These are phyloP conservation scores for Trichoderma afroharzianum DNA, from an alignment of 2,329 filamentous ascomycete species.

Conservation along the genomic window DNA sequence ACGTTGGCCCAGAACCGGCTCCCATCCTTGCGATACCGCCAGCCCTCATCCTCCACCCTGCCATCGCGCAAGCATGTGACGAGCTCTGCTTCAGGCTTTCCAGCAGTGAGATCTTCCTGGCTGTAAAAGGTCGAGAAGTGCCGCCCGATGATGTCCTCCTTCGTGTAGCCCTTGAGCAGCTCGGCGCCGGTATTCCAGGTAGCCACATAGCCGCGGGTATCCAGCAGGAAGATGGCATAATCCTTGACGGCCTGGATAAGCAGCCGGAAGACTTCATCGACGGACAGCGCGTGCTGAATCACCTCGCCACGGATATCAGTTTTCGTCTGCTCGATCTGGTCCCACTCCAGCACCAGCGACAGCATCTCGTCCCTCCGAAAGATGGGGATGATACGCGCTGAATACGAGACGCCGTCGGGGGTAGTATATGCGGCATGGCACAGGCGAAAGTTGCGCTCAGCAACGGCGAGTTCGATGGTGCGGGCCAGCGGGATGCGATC, in stretches of 20 bases:
- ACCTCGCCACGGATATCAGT: conserved; percentile 20
- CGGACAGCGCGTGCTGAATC: conserved; percentile 33
- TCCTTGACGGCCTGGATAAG: conserved; percentile 59
- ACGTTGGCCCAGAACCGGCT: conserved; percentile 59
- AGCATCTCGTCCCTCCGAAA: conserved; percentile 29
- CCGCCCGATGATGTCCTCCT: conserved; percentile 52
- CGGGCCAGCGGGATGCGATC: conserved; percentile 26
- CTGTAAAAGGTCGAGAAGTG: conserved; percentile 58
- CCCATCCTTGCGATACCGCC: conserved; percentile 57
- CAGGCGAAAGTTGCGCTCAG: conserved; percentile 25
- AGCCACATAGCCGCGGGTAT: conserved; percentile 50
- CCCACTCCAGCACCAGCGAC: conserved; percentile 33
- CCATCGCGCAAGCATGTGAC: conserved; percentile 51
- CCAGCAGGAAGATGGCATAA: conserved; percentile 61
- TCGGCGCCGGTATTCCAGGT: conserved; percentile 58
- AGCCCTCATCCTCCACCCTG: conserved; percentile 56
- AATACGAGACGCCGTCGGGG: conserved; percentile 24
- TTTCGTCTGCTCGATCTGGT: conserved; percentile 21
- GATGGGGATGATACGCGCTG: conserved; percentile 31
- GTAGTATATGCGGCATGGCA: conserved; percentile 22
- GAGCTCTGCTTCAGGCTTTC: conserved; percentile 51
- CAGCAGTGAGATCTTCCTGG: conserved; percentile 43
- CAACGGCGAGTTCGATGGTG: conserved; percentile 30
- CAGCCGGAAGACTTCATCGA: conserved; percentile 56
- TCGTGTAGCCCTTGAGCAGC: conserved; percentile 52